Evolutionary conservation across 148 eudicot genomes (phyloP).

Genomic region (Vaccinium corymbosum): DNA sequence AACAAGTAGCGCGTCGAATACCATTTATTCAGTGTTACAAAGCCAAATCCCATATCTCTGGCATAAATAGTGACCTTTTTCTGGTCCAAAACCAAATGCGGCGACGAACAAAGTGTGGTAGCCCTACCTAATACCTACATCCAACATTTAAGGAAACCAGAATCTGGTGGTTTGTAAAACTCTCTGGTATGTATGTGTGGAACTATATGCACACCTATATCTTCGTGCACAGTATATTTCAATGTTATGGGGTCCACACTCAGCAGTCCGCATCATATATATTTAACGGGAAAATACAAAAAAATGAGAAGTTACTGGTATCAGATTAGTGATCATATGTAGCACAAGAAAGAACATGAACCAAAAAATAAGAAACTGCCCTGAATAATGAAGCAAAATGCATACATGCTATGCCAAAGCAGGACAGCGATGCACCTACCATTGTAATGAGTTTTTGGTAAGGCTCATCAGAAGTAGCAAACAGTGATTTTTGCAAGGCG

Average conservation of each 20-base stretch:
- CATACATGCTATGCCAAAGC: neutral
- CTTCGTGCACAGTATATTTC: neutral
- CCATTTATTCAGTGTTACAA: neutral
- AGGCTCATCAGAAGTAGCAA: slow-evolving; percentile 38
- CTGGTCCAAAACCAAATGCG: slow-evolving; percentile 9
- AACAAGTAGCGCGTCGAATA: neutral
- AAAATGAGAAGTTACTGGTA: neutral
- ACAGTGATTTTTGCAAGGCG: slow-evolving; percentile 45
- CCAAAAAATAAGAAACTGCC: neutral
- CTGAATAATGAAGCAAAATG: neutral
- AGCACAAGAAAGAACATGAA: slow-evolving; percentile 1
- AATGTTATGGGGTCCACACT: neutral
- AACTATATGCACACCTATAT: neutral
- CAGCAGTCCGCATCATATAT: neutral
- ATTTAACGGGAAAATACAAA: neutral
- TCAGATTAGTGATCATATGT: neutral
- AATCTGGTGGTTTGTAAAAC: neutral
- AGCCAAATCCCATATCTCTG: neutral
- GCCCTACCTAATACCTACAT: neutral
- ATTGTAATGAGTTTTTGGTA: slow-evolving; percentile 58
- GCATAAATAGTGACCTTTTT: neutral
- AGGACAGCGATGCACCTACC: slow-evolving; percentile 41
- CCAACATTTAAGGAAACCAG: neutral
- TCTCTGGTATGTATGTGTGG: neutral
- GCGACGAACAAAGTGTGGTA: neutral